Conservation (phyloP, 495 filamentous ascomycete genomes). For the Talaromyces stipitatus region DNA sequence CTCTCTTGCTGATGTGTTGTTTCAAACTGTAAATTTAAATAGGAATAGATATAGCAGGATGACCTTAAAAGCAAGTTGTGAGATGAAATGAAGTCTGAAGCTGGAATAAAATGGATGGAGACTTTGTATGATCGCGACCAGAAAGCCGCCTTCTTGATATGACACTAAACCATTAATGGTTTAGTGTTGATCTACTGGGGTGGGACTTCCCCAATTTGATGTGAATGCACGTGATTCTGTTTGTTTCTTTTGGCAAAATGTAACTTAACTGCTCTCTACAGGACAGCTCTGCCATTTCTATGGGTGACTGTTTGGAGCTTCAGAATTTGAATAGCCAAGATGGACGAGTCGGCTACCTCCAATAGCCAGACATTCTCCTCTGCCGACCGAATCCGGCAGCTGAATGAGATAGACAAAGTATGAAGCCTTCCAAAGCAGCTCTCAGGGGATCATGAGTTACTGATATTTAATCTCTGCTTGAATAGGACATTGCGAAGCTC, state of each 20-base stretch:
- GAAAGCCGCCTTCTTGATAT: slow-evolving; percentile 3
- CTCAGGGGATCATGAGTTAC: background rate
- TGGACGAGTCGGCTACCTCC: slow-evolving; percentile 8
- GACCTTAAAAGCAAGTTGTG: background rate
- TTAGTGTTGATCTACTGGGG: background rate
- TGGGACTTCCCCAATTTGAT: background rate
- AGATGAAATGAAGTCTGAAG: background rate
- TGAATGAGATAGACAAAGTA: slow-evolving; percentile 69
- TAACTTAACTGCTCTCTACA: background rate
- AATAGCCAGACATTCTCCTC: slow-evolving; percentile 41
- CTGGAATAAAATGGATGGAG: background rate
- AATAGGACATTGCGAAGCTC: slow-evolving; percentile 49
- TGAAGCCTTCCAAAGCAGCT: slow-evolving; percentile 5
- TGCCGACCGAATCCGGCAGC: slow-evolving; percentile 67
- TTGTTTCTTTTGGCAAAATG: background rate
- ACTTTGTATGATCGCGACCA: background rate
- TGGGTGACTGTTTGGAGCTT: background rate
- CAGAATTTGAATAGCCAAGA: background rate
- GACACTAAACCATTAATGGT: background rate
- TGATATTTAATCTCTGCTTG: background rate
- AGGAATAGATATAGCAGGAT: too few species aligned
- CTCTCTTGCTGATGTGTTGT: background rate
- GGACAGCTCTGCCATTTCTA: background rate
- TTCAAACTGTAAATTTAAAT: too few species aligned
- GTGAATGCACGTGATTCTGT: background rate